Base-by-base conservation (phyloP, 1,284 basidiomycete genomes). In the Ceratobasidium sp. region DNA sequence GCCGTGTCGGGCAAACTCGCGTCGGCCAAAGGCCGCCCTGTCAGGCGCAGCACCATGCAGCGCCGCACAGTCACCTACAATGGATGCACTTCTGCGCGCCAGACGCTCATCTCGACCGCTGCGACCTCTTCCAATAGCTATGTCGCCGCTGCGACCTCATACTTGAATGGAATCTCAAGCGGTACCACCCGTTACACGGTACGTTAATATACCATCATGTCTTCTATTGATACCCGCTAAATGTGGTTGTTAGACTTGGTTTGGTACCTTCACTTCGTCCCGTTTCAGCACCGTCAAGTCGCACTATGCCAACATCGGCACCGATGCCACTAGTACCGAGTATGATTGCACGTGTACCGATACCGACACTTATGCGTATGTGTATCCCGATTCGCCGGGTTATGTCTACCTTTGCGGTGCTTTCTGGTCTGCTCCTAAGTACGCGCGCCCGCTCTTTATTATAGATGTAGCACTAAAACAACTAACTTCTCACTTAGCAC, bases 341-440 rank as follows among this genome's bases (percentile, higher is more conserved):
- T 75, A 75, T 35, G 74, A 75, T 44, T 75, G 74, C 58, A 66
- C 35, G 6, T 4, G 46, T 30, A 59, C 62, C 9, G 55, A 71
- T 4, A 21, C 43, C 13, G 44, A 23, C n/a, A 52, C 26, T n/a
- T 59, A 73, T 41, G 55, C 50, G 32, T 73, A 57, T 9, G 30
- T 54, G 26, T 73, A 75, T 26, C 64, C 71, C 3, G 54, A 23
- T 21, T n/a, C 28, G 9, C 72, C 72, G 4, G 72, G 72, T 14
- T 54, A 71, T 18, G 49, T 75, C 1, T 73, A 75, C 41, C 66
- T 75, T 7, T 75, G 74, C 35, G 72, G 55, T 23, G 74, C 64
- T 16, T 75, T 75, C 59, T 75, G 74, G 74, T 30, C 30, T 11
- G 74, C 74, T 28, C 74, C 72, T 16, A 59, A 71, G 67, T 71